Evolutionary conservation across 1,139 yeast species (phyloP).

Genomic region (Scheffersomyces quercinus): DNA sequence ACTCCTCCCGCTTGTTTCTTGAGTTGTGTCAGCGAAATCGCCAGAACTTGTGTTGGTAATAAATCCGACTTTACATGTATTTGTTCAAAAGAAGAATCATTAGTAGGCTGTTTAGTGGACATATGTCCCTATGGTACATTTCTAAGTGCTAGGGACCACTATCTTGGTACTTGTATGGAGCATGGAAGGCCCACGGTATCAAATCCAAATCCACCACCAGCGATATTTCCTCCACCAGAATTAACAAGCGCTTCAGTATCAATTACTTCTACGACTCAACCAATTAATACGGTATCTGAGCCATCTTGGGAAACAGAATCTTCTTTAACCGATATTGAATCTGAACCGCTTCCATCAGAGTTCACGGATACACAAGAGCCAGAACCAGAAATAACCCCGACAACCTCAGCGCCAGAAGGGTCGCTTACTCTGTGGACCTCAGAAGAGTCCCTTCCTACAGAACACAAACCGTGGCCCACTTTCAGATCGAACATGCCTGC

Average conservation of each 20-base stretch:
- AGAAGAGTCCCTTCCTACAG: background rate
- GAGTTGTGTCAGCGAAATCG: conserved; percentile 41
- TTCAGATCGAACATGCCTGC: background rate
- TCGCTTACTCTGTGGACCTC: background rate
- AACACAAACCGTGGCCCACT: background rate
- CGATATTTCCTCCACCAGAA: conserved; percentile 1
- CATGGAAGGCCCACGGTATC: conserved; percentile 21
- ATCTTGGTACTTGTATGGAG: conserved; percentile 54
- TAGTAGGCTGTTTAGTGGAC: conserved; percentile 49
- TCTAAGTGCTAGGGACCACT: conserved; percentile 55
- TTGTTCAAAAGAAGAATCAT: conserved; percentile 36
- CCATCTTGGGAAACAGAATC: background rate
- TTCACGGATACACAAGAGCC: background rate
- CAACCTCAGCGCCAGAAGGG: too few relatives aligned
- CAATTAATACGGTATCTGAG: background rate
- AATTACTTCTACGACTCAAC: background rate
- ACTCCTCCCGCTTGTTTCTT: conserved; percentile 60
- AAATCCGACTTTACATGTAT: conserved; percentile 42
- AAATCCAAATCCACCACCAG: conserved; percentile 9
- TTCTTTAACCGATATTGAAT: too few relatives aligned
- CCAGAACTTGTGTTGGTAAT: conserved; percentile 30
- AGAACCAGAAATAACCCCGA: background rate
- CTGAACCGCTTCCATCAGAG: too few relatives aligned
- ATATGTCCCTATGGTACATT: conserved; percentile 51
- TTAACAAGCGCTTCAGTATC: background rate